phyloP scores from a whole-genome alignment of 2,329 filamentous ascomycete species.

The Atkinsonella hypoxylon region DNA sequence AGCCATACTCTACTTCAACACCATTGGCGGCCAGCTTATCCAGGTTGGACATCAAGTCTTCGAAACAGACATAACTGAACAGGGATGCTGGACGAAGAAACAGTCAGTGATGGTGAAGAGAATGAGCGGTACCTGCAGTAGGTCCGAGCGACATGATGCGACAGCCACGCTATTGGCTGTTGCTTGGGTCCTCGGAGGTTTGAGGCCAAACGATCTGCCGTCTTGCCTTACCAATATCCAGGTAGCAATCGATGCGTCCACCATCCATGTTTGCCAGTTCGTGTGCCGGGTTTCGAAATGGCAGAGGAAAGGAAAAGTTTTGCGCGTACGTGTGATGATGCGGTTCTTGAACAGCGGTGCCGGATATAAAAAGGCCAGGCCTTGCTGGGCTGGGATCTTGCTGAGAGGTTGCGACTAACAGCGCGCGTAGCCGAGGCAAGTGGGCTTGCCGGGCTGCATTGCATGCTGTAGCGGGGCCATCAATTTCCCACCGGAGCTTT shows the following conservation, averaged over 20 bases:
- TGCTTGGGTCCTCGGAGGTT: not conserved
- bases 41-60: conserved; percentile 45
- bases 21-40: conserved; percentile 42
- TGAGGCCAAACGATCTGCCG: not conserved
- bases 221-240: conserved; percentile 46
- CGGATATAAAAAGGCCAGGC: no score
- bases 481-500: no score
- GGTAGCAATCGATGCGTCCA: conserved; percentile 51
- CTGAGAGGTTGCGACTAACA: no score
- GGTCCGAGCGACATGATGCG: no score
- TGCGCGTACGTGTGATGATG: not conserved
- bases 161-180: not conserved
- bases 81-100: conserved; percentile 43
- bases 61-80: conserved; percentile 45
- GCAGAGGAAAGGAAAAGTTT: not conserved
- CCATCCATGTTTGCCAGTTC: conserved; percentile 36
- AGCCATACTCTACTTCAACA: conserved; percentile 52
- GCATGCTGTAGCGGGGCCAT: no score
- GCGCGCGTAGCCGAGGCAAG: no score
- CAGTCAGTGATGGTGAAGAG: not conserved
- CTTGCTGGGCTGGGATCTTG: no score
- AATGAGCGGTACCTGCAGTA: not conserved
- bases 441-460: no score
- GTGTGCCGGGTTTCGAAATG: not conserved
- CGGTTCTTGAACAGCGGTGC: not conserved